Evolutionary conservation across 257 asterid species (phyloP), one percentile per base, ranked within the genome.

Genomic region (Fraxinus anomala): DNA sequence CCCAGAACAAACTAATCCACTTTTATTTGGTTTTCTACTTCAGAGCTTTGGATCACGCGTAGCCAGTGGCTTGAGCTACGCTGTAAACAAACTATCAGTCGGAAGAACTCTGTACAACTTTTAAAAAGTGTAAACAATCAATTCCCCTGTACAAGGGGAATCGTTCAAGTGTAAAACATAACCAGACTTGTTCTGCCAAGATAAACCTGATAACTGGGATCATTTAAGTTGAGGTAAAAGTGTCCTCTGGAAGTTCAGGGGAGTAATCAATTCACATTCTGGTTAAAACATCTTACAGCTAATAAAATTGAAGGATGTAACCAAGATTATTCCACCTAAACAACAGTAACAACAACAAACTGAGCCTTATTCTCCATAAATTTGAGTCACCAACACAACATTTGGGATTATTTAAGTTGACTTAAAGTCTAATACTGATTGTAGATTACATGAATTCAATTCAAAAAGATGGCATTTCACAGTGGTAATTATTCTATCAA

Each of bases 351-450:
- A 51, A 51, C 8, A 51, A 51, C 8, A 51, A 51, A 51, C 61
- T 14, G n/a, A 51, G 23, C 23, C 61, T 51, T 51, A 51, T 51
- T 14, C 24, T 19, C 61, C 17, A 2, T 42, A 42, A 12, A 42
- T 12, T 12, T 42, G 51, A 42, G 17, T 42, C 1, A 3, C 17
- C 1, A 11, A 42, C 23, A 51, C n/a, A 4, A 51, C n/a, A 17
- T 19, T 17, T 51, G 61, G 61, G 61, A 51, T 51, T 51, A 51
- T 51, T 17, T 21, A 61, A 39, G 79, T 76, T n/a, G 80, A 79
- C 66, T 47, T 12, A 21, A 75, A 31, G 34, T 37, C 33, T 17
- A 63, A 66, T 74, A 77, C 63, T 39, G 66, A 36, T 72, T 31
- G 47, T 44, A 72, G 67, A 73, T 56, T 30, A 67, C 70, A 71